These are phyloP conservation scores for Ulota crispa DNA, from an alignment of 225 moss, liverwort and hornwort genomes.

Conservation along the genomic window DNA sequence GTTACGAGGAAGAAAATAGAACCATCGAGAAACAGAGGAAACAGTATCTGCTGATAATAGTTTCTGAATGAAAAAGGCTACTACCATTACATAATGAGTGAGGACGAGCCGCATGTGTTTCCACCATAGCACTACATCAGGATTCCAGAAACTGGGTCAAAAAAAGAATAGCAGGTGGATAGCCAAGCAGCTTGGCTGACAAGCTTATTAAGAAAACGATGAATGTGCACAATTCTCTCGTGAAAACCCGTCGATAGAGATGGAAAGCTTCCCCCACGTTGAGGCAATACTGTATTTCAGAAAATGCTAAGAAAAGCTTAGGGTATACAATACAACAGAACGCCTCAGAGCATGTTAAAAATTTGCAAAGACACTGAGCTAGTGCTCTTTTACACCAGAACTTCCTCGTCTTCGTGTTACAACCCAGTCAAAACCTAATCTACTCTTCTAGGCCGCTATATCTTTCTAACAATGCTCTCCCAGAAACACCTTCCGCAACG, in stretches of 20 bases:
- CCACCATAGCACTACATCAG: background rate
- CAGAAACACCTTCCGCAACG: constrained; percentile 33
- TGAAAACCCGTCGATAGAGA: background rate
- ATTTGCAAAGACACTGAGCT: constrained; percentile 43
- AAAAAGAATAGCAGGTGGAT: constrained; percentile 14
- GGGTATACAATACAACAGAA: constrained; percentile 28
- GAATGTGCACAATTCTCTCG: constrained; percentile 14
- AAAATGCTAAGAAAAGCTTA: constrained; percentile 25
- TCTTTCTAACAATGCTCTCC: constrained; percentile 30
- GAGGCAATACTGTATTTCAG: constrained; percentile 21
- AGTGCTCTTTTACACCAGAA: constrained; percentile 42
- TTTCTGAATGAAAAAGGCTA: background rate
- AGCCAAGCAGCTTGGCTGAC: constrained; percentile 33
- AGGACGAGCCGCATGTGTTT: background rate
- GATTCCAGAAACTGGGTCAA: background rate
- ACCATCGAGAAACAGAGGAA: background rate
- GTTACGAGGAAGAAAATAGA: background rate
- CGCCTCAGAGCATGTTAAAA: constrained; percentile 46
- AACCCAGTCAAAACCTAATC: constrained; percentile 29
- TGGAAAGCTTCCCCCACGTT: background rate
- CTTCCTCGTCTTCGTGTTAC: constrained; percentile 38
- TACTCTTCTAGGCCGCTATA: constrained; percentile 22
- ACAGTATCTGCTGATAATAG: background rate
- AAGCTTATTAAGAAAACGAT: constrained; percentile 25
- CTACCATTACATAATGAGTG: background rate